Evolutionary conservation across 805 yeast species (phyloP), one percentile per base, ranked within the genome.

Genomic region (Candida maesae): DNA sequence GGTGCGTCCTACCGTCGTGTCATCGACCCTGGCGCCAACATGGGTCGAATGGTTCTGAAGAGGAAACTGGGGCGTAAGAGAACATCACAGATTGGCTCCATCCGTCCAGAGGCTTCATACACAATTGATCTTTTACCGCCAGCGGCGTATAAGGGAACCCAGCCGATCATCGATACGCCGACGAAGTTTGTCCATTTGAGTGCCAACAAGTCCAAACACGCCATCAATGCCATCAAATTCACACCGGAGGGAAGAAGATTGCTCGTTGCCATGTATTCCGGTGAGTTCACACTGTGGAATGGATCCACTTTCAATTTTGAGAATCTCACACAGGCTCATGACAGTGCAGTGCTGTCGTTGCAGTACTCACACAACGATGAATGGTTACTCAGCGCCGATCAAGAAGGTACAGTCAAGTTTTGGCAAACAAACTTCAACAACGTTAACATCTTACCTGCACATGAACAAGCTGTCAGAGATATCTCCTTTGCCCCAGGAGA

Each of bases 341-440:
- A 93, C 60, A 73, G 84, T 45, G 89, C 96, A 0, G 84, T 93
- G 27, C 73, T 89, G 25, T 71, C 91, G 1, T 67, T 88, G 56
- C 74, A 77, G 49, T 93, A 91, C 64, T 81, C 93, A 6, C 95
- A 88, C 60, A 81, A 83, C 45, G 96, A 88, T 46, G 96, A 90
- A 48, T 93, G 98, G 98, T 73, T 93, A 45, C 68, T 93, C 18
- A 82, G 95, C 57, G 96, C 96, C 27, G 98, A 93, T 65, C 91
- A 89, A 54, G 89, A 83, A 42, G 99, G 99, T 19, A 70, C 73
- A 6, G 76, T 93, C 55, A 93, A 93, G 66, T 91, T 84, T 57
- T 93, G 99, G 99, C 98, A 90, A 65, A 95, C 97, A 5, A 93
- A 93, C 64, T 87, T 93, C 69, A 93, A 93, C 65, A 91, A 93